Conservation (phyloP, 257 asterid genomes). For the Craterostigma plantagineum region DNA sequence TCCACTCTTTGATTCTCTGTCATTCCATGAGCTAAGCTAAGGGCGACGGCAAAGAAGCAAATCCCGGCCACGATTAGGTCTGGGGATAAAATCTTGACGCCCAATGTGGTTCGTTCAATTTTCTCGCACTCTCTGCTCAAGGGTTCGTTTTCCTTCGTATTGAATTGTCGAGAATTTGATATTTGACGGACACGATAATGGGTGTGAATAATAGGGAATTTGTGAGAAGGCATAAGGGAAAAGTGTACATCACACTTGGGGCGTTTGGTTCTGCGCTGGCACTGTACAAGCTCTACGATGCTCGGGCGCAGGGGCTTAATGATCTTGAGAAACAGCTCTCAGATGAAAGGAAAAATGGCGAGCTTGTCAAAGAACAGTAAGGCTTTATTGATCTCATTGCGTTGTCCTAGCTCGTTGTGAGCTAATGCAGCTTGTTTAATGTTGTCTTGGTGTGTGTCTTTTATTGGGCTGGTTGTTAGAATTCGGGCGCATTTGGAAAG, state of each 20-base stretch:
- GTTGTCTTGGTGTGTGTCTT: slow-evolving; percentile 4
- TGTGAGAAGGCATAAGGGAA: slow-evolving; percentile 85
- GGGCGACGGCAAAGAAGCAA: no score
- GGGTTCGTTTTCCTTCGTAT: background rate
- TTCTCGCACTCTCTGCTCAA: slow-evolving; percentile 1
- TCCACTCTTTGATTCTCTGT: no score
- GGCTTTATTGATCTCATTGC: slow-evolving; percentile 1
- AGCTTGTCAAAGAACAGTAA: slow-evolving; percentile 81
- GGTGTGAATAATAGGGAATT: slow-evolving; percentile 46
- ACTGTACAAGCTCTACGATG: slow-evolving; percentile 65
- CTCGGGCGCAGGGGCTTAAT: slow-evolving; percentile 31
- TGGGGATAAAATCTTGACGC: slow-evolving; percentile 9
- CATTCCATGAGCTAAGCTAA: no score
- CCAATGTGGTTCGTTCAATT: slow-evolving; percentile 45
- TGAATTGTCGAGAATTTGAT: slow-evolving; percentile 2
- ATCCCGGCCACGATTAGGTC: slow-evolving; percentile 15
- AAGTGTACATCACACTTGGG: slow-evolving; percentile 76
- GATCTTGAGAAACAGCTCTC: slow-evolving; percentile 68
- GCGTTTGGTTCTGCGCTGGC: slow-evolving; percentile 61
- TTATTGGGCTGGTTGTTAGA: slow-evolving; percentile 18
- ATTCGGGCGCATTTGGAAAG: slow-evolving; percentile 72
- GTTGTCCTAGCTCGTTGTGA: no score
- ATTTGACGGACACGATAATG: background rate
- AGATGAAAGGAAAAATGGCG: slow-evolving; percentile 39
- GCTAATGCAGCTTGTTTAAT: no score